phyloP scores from a whole-genome alignment of 1,284 basidiomycete genomes.

The Fomitiporia mediterranea region DNA sequence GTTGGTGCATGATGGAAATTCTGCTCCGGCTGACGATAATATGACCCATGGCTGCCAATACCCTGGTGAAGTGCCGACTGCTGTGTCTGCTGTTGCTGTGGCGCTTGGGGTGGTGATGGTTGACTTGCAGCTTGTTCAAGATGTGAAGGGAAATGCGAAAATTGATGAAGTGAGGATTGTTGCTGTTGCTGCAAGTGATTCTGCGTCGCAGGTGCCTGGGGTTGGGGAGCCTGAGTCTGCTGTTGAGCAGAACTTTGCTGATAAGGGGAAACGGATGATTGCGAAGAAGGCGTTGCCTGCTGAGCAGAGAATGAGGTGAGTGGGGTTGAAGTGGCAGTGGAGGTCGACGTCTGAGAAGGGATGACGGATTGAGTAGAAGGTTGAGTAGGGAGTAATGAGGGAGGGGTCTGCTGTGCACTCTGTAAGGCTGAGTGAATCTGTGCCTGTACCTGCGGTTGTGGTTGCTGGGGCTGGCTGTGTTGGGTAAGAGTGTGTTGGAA shows the following conservation, averaged over 20 bases:
- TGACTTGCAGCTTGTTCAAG: slow-evolving; percentile 38
- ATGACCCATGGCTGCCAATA: slow-evolving; percentile 36
- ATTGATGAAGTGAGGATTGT: slow-evolving; percentile 39
- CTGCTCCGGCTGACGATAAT: slow-evolving; percentile 62
- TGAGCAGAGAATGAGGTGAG: slow-evolving; percentile 40
- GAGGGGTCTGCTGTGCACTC: slow-evolving; percentile 38
- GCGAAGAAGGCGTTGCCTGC: slow-evolving; percentile 25
- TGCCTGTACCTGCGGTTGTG: slow-evolving; percentile 25
- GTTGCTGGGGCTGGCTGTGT: slow-evolving; percentile 33
- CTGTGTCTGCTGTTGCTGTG: slow-evolving; percentile 34
- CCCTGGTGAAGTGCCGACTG: slow-evolving; percentile 28
- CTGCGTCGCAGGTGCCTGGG: slow-evolving; percentile 37
- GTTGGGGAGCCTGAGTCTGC: slow-evolving; percentile 29
- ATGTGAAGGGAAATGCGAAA: slow-evolving; percentile 57
- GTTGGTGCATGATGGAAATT: slow-evolving; percentile 74
- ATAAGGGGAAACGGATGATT: slow-evolving; percentile 26
- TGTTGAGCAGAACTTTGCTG: slow-evolving; percentile 28
- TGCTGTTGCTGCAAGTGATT: slow-evolving; percentile 26
- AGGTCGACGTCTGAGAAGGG: slow-evolving; percentile 14
- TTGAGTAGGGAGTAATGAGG: slow-evolving; percentile 32
- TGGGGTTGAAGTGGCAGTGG: slow-evolving; percentile 30
- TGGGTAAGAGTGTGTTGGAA: slow-evolving; percentile 48
- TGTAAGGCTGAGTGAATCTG: slow-evolving; percentile 25
- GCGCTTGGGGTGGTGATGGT: slow-evolving; percentile 35
- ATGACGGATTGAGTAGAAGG: slow-evolving; percentile 21